Evolutionary conservation across 495 filamentous ascomycete genomes (phyloP), one percentile per base, ranked within the genome.

Genomic region (Amphirosellinia nigrospora): DNA sequence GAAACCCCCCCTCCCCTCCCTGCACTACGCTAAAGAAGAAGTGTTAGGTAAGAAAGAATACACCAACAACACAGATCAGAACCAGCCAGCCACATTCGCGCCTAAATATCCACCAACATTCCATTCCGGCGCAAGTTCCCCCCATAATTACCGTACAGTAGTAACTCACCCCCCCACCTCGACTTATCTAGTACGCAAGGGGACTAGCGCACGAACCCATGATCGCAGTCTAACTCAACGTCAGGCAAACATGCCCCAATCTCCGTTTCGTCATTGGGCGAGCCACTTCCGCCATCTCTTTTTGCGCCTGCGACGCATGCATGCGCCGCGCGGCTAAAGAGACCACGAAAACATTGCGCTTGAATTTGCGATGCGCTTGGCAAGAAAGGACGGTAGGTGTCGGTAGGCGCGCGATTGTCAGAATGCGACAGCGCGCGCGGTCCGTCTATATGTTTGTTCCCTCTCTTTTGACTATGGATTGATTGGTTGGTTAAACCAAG

Each of bases 181-280:
- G 19, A 46, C 60, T 5, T 3, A 16, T 32, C 41, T 36, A 38
- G n/a, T 15, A 10, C 62, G 10, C 30, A 45, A 15, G 15, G 10
- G 34, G 26, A 41, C 63, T 65, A 65, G 63, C 46, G 63, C 63
- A 65, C 46, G 63, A 65, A 65, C 63, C n/a, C 46, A 38, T 34
- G 45, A 65, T 65, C 46, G 63, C 63, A 65, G 63, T 65, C 63
- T 65, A 65, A 65, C 45, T 65, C 63, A 11, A 65, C 63, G 63
- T 48, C 61, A 64, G n/a, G 43, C n/a, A 4, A n/a, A 19, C 43
- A 23, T 43, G 26, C 32, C 39, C n/a, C 45, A 7, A 3, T 26
- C 46, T 13, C 1, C 21, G 45, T 30, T 30, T 65, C 61, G 45
- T 65, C 45, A 65, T 65, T 65, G 61, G 60, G 19, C 16, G 1